Evolutionary conservation across 2,329 filamentous ascomycete species (phyloP).

Genomic region (Dactylellina cionopaga): DNA sequence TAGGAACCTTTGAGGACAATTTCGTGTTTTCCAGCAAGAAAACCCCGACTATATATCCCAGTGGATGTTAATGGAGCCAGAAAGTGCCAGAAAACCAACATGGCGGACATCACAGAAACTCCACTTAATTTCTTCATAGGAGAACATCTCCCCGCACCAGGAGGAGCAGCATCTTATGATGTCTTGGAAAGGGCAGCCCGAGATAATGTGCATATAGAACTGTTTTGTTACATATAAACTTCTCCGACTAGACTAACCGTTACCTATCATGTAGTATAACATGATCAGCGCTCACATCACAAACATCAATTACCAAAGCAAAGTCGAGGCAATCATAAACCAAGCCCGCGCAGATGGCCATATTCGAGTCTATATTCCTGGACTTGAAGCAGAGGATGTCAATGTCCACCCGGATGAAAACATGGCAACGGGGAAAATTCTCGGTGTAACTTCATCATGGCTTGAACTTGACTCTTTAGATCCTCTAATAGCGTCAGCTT

Average conservation of each 20-base stretch:
- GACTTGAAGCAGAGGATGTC: conserved; percentile 68
- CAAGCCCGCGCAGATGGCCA: conserved; percentile 61
- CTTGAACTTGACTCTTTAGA: conserved; percentile 57
- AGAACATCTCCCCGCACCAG: conserved; percentile 49
- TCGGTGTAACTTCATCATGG: conserved; percentile 60
- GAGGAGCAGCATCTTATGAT: conserved; percentile 18
- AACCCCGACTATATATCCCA: neutral
- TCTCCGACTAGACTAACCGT: neutral
- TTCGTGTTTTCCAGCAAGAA: neutral
- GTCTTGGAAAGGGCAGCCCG: conserved; percentile 17
- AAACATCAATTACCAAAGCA: conserved; percentile 75
- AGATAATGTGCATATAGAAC: conserved; percentile 15
- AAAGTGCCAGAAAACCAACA: conserved; percentile 19
- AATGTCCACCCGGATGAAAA: conserved; percentile 58
- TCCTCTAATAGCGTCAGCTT: conserved; percentile 82
- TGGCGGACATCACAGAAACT: conserved; percentile 21
- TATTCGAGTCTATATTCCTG: conserved; percentile 64
- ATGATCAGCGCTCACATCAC: conserved; percentile 83
- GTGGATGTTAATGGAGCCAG: neutral
- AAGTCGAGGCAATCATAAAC: conserved; percentile 68
- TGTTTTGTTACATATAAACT: no score
- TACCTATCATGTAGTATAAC: conserved; percentile 69
- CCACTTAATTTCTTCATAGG: conserved; percentile 37
- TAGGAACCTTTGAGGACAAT: conserved; percentile 12
- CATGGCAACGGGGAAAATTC: conserved; percentile 61